phyloP scores from a whole-genome alignment of 2,329 filamentous ascomycete genomes.

The Ascochyta fabae region DNA sequence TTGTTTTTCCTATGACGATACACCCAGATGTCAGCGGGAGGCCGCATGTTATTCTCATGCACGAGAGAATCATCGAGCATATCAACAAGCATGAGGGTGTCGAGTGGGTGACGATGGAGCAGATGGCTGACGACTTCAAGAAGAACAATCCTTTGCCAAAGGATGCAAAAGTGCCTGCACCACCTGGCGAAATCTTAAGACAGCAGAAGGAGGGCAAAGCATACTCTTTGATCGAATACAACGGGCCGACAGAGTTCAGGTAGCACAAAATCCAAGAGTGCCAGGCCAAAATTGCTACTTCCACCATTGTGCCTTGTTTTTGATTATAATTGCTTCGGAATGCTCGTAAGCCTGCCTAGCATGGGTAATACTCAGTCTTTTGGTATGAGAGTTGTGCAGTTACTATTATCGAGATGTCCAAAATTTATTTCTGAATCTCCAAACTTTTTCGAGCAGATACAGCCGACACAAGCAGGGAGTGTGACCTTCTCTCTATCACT shows the following conservation, averaged over 20 bases:
- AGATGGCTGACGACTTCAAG: conserved; percentile 77
- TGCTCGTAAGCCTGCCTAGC: background rate
- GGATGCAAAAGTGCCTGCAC: conserved; percentile 67
- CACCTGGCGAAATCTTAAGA: conserved; percentile 58
- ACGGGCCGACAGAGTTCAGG: conserved; percentile 21
- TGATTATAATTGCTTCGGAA: background rate
- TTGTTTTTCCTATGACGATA: conserved; percentile 78
- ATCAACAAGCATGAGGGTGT: conserved; percentile 69
- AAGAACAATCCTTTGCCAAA: conserved; percentile 63
- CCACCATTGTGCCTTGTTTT: background rate
- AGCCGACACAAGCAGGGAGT: background rate
- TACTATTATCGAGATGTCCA: too few species aligned
- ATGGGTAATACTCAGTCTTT: background rate
- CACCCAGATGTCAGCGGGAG: conserved; percentile 71
- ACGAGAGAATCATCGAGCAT: conserved; percentile 73
- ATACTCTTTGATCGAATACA: conserved; percentile 32
- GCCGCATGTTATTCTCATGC: conserved; percentile 75
- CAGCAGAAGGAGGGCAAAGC: conserved; percentile 45
- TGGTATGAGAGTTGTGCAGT: background rate
- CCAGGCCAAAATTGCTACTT: background rate
- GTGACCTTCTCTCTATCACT: background rate
- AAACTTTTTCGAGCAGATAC: background rate
- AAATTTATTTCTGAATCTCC: too few species aligned
- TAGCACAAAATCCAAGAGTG: background rate
- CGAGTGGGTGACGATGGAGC: conserved; percentile 72